Evolutionary conservation across 2,329 filamentous ascomycete species (phyloP), one percentile per base, ranked within the genome.

Genomic region (Lachnellula cervina): DNA sequence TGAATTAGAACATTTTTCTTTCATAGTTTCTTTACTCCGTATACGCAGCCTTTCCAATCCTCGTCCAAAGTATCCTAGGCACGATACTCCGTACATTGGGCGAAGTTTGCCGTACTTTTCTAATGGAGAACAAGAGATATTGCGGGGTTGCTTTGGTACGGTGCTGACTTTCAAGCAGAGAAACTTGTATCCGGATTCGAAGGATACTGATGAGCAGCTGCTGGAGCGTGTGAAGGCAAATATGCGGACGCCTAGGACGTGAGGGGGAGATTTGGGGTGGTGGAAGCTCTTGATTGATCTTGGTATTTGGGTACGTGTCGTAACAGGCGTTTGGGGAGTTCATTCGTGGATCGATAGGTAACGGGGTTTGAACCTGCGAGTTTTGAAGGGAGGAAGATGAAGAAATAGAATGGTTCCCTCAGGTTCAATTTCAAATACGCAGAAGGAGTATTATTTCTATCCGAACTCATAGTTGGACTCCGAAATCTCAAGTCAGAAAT

Each of bases 211-310:
- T 28, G 82, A 83, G 52, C 80, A 89, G 64, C 73, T 90, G 5
- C 64, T 90, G 14, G 85, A 88, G 64, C 77, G 86, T 58, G 81
- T 90, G 49, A 85, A 82, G 69, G 84, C 84, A 17, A 89, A 89
- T 66, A 75, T 89, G 76, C 75, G 80, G 47, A 71, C 76, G 21
- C 64, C 65, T 47, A 65, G 66, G 53, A 46, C 49, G 17, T 68
- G 56, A 57, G 28, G 11, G 19, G 8, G 28, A 32, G 6, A 32
- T 9, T 32, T 32, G 28, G 28, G 28, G 8, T 9, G 6, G 8
- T 32, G 28, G 8, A 9, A 8, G 7, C 28, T 32, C 28, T 32
- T 32, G 28, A 32, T n/a, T n/a, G n/a, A n/a, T n/a, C 28, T 32
- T 32, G 28, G 8, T 8, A 32, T 32, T 25, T 25, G 25, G 28